Percentiles rank a stretch among this genome's conserved stretches.
These are phyloP conservation scores for Metarhizium guizhouense DNA, from an alignment of 2,329 filamentous ascomycete species.

Conservation along the genomic window DNA sequence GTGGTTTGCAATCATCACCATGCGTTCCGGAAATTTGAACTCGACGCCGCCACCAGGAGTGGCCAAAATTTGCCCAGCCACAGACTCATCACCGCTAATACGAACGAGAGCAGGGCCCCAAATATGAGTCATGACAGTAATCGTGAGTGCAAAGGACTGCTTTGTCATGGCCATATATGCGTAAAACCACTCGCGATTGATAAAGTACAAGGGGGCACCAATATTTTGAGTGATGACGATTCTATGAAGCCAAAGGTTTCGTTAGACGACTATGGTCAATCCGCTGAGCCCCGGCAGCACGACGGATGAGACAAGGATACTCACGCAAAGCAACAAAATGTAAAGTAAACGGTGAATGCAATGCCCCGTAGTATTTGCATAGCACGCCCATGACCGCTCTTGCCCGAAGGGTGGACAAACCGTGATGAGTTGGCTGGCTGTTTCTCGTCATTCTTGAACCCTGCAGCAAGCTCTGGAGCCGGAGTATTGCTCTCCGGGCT, in stretches of 20 bases:
- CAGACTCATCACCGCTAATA: slow-evolving; percentile 74
- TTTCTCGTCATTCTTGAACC: slow-evolving; percentile 11
- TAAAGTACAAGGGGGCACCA: slow-evolving; percentile 65
- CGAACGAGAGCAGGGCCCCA: slow-evolving; percentile 79
- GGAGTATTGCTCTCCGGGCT: slow-evolving; percentile 17
- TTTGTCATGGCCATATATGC: slow-evolving; percentile 84
- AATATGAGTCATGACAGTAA: slow-evolving; percentile 73
- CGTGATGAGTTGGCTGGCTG: slow-evolving; percentile 7
- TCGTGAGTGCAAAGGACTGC: slow-evolving; percentile 69
- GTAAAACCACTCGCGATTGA: slow-evolving; percentile 72
- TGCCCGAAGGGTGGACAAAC: slow-evolving; percentile 43
- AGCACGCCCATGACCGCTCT: slow-evolving; percentile 39
- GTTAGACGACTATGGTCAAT: slow-evolving; percentile 1
- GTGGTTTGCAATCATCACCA: slow-evolving; percentile 82
- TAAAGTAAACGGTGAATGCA: slow-evolving; percentile 45
- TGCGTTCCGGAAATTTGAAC: slow-evolving; percentile 70
- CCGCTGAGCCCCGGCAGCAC: not conserved
- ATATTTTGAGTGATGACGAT: slow-evolving; percentile 66
- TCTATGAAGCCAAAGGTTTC: slow-evolving; percentile 24
- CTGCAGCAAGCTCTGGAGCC: slow-evolving; percentile 19
- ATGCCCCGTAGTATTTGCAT: slow-evolving; percentile 43
- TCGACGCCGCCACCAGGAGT: slow-evolving; percentile 64
- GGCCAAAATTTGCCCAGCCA: slow-evolving; percentile 63
- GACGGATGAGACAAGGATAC: slow-evolving; percentile 11
- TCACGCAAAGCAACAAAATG: slow-evolving; percentile 38